phyloP scores from a whole-genome alignment of 176 grass and related monocot species.

The Triticum urartu region DNA sequence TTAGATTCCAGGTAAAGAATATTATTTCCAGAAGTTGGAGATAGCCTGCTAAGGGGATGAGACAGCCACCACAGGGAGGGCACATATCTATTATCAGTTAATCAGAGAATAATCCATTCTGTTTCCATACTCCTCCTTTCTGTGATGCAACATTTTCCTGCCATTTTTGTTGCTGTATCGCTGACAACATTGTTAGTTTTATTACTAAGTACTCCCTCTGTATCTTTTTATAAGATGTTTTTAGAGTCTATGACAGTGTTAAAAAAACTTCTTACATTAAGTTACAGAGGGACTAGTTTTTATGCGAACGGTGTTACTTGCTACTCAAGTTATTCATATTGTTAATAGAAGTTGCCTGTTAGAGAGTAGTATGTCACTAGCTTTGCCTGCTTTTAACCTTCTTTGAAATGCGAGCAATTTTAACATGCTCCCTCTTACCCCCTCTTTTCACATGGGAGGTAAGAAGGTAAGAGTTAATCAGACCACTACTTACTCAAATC shows the following conservation, averaged over 20 bases:
- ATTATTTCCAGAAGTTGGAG: not conserved
- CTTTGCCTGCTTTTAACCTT: not conserved
- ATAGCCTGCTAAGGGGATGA: not conserved
- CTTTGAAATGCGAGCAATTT: not conserved
- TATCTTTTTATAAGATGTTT: too few species aligned
- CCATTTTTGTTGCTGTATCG: not conserved
- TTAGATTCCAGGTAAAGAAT: not conserved
- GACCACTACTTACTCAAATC: too few species aligned
- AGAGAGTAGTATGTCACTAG: not conserved
- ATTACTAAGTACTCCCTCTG: not conserved
- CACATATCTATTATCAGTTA: not conserved
- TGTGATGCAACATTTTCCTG: not conserved
- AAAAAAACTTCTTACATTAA: too few species aligned
- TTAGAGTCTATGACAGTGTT: too few species aligned
- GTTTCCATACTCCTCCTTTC: not conserved
- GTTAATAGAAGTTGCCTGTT: not conserved
- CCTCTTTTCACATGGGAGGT: too few species aligned
- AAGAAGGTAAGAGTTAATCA: too few species aligned
- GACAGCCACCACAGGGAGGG: not conserved
- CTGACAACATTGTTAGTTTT: not conserved
- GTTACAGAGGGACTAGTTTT: not conserved
- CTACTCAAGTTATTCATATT: not conserved
- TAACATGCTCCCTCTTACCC: too few species aligned
- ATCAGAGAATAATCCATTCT: slow-evolving; percentile 5
- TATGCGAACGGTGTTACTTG: not conserved